These are phyloP conservation scores for Paramecium primaurelia DNA, from an alignment of 73 alveolate genomes.

Conservation along the genomic window DNA sequence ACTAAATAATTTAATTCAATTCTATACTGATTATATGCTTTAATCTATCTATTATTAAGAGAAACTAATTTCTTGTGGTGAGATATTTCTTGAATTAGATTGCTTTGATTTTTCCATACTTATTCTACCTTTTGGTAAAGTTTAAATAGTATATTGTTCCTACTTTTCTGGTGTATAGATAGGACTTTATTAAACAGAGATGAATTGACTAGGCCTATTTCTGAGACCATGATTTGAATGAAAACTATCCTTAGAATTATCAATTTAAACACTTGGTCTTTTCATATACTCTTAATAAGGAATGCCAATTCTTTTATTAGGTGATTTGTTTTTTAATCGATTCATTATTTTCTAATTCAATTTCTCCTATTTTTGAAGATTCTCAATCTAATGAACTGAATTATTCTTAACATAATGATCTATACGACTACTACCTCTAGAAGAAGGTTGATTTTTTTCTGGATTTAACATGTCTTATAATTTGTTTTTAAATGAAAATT, in stretches of 20 bases:
- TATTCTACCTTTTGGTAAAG: conserved; percentile 3
- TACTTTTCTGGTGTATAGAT: background rate
- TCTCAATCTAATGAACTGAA: background rate
- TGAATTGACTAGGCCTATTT: background rate
- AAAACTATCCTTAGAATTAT: background rate
- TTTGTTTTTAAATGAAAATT: conserved; percentile 22
- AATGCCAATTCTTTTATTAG: background rate
- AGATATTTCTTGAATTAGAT: background rate
- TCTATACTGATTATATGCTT: background rate
- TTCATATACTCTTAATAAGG: background rate
- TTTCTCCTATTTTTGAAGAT: background rate
- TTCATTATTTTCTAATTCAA: background rate
- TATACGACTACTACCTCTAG: background rate
- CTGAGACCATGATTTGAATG: background rate
- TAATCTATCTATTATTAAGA: background rate
- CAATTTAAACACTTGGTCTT: background rate
- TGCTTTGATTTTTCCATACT: background rate
- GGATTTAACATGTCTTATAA: background rate
- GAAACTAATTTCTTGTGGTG: background rate
- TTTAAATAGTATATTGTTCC: background rate
- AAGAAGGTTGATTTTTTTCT: background rate
- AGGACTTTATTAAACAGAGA: background rate
- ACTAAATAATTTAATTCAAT: background rate
- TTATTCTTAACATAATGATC: background rate
- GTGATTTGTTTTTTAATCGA: background rate